Conservation (phyloP, 352 stramenopile genomes). For the Pythium apleroticum region DNA sequence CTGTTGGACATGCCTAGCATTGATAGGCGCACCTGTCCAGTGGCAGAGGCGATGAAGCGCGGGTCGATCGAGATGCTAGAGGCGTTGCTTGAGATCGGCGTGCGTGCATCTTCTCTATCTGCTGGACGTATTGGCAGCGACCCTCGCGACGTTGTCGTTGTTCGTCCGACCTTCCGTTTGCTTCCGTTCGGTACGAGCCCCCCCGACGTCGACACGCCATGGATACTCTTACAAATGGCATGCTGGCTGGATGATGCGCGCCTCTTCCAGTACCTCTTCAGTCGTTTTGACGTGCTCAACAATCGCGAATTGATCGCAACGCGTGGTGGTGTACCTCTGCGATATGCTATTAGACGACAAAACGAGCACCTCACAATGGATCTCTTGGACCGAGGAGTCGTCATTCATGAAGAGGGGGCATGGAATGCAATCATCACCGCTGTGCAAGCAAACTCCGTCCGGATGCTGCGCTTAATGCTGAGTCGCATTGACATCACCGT, state of each 20-base stretch:
- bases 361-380: neutral
- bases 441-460: neutral
- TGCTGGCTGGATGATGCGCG: too few relatives aligned
- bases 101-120: neutral
- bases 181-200: too few relatives aligned
- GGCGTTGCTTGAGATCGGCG: neutral
- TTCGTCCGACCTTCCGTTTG: neutral
- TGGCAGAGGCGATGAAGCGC: neutral
- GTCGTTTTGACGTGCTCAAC: neutral
- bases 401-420: neutral
- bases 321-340: neutral
- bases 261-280: too few relatives aligned
- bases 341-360: neutral
- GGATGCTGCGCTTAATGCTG: neutral
- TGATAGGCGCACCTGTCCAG: neutral
- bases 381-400: neutral
- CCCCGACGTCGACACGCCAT: too few relatives aligned
- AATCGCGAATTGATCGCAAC: neutral
- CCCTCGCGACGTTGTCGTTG: neutral
- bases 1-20: neutral
- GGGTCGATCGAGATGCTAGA: neutral
- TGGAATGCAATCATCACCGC: neutral
- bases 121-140: neutral
- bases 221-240: too few relatives aligned
- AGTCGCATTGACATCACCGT: neutral